A percentile compares a stretch with the other conserved stretches of the same genome.
These are phyloP conservation scores for Furculomyces boomerangus DNA, from an alignment of 371 early-diverging fungal species.

Conservation along the genomic window DNA sequence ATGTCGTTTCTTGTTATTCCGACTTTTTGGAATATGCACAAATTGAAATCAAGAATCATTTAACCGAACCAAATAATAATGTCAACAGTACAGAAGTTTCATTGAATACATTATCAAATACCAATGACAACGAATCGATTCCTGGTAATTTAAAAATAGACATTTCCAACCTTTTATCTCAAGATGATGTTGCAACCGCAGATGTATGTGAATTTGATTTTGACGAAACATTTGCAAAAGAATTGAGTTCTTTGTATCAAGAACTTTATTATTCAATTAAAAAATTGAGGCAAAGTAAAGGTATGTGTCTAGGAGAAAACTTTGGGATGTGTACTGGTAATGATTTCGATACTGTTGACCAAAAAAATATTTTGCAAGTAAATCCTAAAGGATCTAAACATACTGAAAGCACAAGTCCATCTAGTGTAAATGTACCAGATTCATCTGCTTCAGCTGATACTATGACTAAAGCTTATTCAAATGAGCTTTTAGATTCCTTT, in stretches of 20 bases:
- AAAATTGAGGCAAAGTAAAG: not conserved
- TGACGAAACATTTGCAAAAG: not conserved
- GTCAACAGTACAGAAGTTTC: too few species aligned
- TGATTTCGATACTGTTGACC: not conserved
- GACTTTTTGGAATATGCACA: too few species aligned
- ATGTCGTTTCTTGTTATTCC: too few species aligned
- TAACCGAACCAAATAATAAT: too few species aligned
- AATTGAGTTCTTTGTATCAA: not conserved
- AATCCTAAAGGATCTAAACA: not conserved
- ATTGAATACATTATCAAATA: too few species aligned
- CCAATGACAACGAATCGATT: too few species aligned
- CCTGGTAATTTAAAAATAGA: too few species aligned
- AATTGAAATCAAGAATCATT: too few species aligned
- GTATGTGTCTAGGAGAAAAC: not conserved
- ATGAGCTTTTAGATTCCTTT: too few species aligned
- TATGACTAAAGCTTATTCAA: not conserved
- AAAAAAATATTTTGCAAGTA: not conserved
- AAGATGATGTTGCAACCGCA: too few species aligned
- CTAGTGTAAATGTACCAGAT: not conserved
- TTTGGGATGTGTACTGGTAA: conserved; percentile 3
- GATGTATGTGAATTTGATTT: not conserved
- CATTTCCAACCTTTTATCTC: too few species aligned
- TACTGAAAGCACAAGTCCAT: not conserved
- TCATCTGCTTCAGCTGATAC: not conserved
- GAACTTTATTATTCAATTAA: conserved; percentile 2